Base-by-base conservation (phyloP, 2,329 filamentous ascomycete species). In the Endocalyx cinctus region DNA sequence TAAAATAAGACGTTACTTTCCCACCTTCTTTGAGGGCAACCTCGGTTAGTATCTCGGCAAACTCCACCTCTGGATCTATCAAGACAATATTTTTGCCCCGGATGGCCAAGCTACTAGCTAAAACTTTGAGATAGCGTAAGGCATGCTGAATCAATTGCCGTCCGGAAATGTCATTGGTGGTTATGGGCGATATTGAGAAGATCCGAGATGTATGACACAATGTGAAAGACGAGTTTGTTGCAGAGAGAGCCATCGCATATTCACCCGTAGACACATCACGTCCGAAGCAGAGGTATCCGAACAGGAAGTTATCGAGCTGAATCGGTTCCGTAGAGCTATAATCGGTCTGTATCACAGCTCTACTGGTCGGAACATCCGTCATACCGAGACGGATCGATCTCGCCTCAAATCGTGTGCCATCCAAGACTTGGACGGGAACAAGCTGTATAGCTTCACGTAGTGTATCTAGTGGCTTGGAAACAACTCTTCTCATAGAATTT, bases 401-500 rank as follows among this genome's bases (percentile, higher is more conserved):
- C 45, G 34, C 55, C 55, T 5, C 43, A 42, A 18, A 47, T 17
- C 8, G 37, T 26, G 2, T 23, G 8, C 46, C 48, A 13, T 48
- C 36, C 1, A 37, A 31, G 8, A 27, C 31, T 5, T 35, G 16
- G 4, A 36, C 12, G 1, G 46, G 39, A 2, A 54, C 29, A 20
- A 64, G 30, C 28, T 56, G 46, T 3, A 66, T 47, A 7, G 40
- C 32, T 1, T 48, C 43, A n/a, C 52, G 47, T 5, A 62, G 46
- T 0, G 58, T 62, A 37, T 65, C 61, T 16, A 58, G 29, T 0
- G 39, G 37, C 3, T 40, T 46, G 0, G 52, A 41, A 7, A 69
- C 54, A 2, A 60, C 35, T 6, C 64, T 54, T 6, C 64, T 58
- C 2, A 52, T 33, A 2, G 63, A 54, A 31, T 67, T 69, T 29